These are phyloP conservation scores for Spathaspora sp. DNA, from an alignment of 1,139 yeast genomes.

Conservation along the genomic window DNA sequence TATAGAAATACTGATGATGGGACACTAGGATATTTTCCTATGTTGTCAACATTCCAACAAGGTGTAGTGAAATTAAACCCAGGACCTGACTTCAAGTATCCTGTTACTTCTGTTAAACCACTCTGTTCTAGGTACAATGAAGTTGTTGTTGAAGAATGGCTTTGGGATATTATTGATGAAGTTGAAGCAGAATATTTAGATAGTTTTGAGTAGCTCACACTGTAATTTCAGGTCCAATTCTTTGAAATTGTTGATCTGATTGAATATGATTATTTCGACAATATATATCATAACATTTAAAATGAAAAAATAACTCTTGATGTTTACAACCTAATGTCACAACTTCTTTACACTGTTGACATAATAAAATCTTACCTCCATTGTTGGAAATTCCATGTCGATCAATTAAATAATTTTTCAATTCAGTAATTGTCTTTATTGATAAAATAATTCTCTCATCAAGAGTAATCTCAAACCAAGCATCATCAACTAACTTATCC, in stretches of 20 bases:
- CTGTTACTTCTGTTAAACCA: constrained; percentile 43
- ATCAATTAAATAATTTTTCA: constrained; percentile 43
- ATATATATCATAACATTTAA: constrained; percentile 45
- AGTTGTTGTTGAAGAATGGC: constrained; percentile 75
- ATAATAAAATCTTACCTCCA: constrained; percentile 44
- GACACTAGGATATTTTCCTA: constrained; percentile 85
- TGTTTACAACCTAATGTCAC: constrained; percentile 48
- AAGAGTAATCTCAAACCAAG: constrained; percentile 46
- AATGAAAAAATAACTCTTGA: constrained; percentile 43
- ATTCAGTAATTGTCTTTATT: constrained; percentile 46
- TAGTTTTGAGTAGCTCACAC: constrained; percentile 29
- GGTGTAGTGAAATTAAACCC: constrained; percentile 73
- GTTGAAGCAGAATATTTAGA: constrained; percentile 67
- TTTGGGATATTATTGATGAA: constrained; percentile 84
- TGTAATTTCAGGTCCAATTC: constrained; percentile 22
- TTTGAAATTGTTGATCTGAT: constrained; percentile 10
- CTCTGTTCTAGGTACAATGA: constrained; percentile 66
- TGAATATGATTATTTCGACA: constrained; percentile 18
- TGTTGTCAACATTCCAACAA: constrained; percentile 77
- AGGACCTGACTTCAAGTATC: constrained; percentile 63
- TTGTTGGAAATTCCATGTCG: constrained; percentile 38
- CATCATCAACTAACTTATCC: constrained; percentile 44
- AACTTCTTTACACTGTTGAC: constrained; percentile 56
- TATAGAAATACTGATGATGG: constrained; percentile 72
- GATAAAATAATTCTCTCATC: constrained; percentile 37